These are phyloP conservation scores for Hebeloma cylindrosporum DNA, from an alignment of 768 basidiomycete species.

Conservation along the genomic window DNA sequence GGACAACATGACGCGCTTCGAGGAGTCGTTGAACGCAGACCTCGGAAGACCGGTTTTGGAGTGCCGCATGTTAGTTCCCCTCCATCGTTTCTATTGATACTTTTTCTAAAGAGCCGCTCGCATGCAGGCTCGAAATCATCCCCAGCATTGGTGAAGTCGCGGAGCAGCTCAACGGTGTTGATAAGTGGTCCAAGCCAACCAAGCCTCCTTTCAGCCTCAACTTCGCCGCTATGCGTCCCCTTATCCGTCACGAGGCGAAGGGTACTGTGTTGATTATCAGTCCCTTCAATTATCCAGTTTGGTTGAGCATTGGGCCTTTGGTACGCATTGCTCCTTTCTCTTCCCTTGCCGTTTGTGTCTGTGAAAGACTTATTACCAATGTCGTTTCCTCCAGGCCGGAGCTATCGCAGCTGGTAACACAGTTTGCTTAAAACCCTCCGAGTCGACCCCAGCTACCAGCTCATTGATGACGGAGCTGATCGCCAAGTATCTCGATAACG, in stretches of 20 bases:
- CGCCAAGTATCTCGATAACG: constrained; percentile 72
- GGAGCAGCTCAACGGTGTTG: constrained; percentile 59
- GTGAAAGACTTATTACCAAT: neutral
- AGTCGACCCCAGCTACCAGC: constrained; percentile 56
- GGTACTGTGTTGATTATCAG: constrained; percentile 68
- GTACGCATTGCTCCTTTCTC: constrained; percentile 36
- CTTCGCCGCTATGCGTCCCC: constrained; percentile 59
- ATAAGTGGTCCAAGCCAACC: constrained; percentile 73
- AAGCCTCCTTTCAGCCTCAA: constrained; percentile 54
- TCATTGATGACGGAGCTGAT: constrained; percentile 64
- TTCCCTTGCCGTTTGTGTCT: neutral
- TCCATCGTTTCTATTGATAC: neutral
- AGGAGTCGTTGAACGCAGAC: constrained; percentile 58
- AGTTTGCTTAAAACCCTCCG: constrained; percentile 75
- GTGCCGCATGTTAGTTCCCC: constrained; percentile 42
- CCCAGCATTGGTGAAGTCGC: constrained; percentile 51
- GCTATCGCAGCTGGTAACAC: constrained; percentile 82
- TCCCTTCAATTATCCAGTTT: constrained; percentile 78
- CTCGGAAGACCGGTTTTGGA: constrained; percentile 66
- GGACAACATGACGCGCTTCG: constrained; percentile 66
- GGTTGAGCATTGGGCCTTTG: constrained; percentile 56
- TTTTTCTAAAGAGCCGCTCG: neutral
- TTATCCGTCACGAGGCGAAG: constrained; percentile 74
- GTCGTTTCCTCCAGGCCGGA: constrained; percentile 39
- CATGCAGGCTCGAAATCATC: constrained; percentile 59